Evolutionary conservation across 2,329 filamentous ascomycete genomes (phyloP), one percentile per base, ranked within the genome.

Genomic region (Nigrograna mackinnonii): DNA sequence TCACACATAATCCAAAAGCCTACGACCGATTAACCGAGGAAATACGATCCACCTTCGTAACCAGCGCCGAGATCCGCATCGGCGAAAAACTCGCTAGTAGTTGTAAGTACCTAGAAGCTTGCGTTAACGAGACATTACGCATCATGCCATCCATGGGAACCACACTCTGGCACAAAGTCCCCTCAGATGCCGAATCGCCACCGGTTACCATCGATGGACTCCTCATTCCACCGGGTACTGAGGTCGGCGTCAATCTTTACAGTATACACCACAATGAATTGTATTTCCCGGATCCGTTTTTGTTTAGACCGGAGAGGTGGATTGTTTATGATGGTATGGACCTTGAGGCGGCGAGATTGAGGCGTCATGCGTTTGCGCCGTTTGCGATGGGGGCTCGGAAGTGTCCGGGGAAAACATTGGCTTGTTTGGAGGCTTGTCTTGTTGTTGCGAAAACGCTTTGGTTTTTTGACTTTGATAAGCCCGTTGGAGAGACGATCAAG

Each of bases 1-100:
- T 70, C n/a, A 47, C 63, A 5, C 57, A 59, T 6, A 58, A 69
- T 37, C 49, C 57, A 4, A 32, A 41, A 20, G 46, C 43, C 6
- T 53, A 63, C 18, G 19, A 42, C 19, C 28, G 26, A 18, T 28
- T 49, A 11, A 39, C 37, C 1, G 19, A 16, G 5, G 54, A 56
- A 31, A 46, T 57, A 14, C 22, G 32, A 34, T 19, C 6, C 2
- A 46, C 37, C 2, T 60, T 58, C 32, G 21, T 30, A 5, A 31
- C 24, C 22, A 47, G 42, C 13, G 45, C 46, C 24, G 54, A 60
- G 5, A 57, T 60, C 14, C 20, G 33, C 3, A 20, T 20, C 22
- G 55, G 55, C 5, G 24, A 47, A 2, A 22, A 35, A 11, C 44
- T 60, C 3, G 42, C 38, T 4, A 30, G 24, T 4, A 30, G 24